Evolutionary conservation across 331 rosid species (phyloP), one percentile per base, ranked within the genome.

Genomic region (Cucumis variabilis): DNA sequence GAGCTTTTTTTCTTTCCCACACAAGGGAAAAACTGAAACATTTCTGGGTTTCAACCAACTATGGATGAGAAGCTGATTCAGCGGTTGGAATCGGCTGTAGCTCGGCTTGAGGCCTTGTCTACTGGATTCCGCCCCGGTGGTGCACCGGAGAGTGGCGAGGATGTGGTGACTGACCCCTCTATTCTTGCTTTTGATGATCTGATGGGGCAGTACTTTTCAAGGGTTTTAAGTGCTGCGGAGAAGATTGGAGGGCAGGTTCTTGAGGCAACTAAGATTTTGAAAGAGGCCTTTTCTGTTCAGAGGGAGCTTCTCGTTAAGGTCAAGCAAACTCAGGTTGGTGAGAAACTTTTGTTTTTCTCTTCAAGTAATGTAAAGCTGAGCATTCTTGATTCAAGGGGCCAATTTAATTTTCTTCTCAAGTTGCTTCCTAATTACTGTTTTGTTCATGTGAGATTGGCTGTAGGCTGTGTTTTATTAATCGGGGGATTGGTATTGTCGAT

Each of bases 61-160:
- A 95, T 96, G 99, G 98, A 95, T 83, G 94, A 90, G 90, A 94
- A 93, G 89, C 94, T 96, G 79, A 79, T 96, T 20, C 91, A 89
- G 90, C 89, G 99, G 75, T 88, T 96, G 88, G 99, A 96, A 90
- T 95, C 97, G 88, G 98, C 96, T 86, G 98, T 96, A 78, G 78
- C 89, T 77, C 95, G 97, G 65, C 89, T 96, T 28, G 97, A 96
- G 91, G 88, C 97, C 63, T 89, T 95, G 11, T 92, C 95, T 13
- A 15, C 92, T 70, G 92, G 94, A 24, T 60, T 85, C 73, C 81
- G 9, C 3, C 21, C 62, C 73, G 78, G 87, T 8, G 89, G 86
- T 44, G 74, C 72, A 0, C 76, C 88, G 69, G 86, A 86, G 28
- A 81, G 85, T 33, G 89, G 77, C 0, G 89, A 77, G 21, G 92